These are phyloP conservation scores for Fusarium devonianum DNA, from an alignment of 2,329 filamentous ascomycete species.

Conservation along the genomic window DNA sequence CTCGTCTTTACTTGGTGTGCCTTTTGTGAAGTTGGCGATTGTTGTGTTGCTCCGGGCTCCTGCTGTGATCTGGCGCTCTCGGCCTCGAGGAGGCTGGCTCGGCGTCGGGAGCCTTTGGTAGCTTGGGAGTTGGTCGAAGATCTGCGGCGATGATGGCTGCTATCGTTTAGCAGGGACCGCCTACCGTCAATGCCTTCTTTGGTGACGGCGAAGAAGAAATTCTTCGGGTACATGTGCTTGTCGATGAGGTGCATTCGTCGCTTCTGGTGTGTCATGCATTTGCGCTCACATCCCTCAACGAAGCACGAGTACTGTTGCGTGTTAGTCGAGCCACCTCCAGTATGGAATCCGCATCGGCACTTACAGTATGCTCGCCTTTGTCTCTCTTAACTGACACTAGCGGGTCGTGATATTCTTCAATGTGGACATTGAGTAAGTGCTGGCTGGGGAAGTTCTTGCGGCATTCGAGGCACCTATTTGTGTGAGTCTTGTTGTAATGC, in stretches of 20 bases:
- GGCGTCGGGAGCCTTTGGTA: slow-evolving; percentile 46
- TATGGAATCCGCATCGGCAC: slow-evolving; percentile 46
- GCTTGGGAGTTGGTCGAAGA: slow-evolving; percentile 52
- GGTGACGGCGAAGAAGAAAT: slow-evolving; percentile 87
- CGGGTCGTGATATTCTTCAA: slow-evolving; percentile 90
- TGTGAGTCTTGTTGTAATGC: slow-evolving; percentile 83
- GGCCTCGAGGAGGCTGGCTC: slow-evolving; percentile 45
- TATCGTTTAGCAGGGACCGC: slow-evolving; percentile 76
- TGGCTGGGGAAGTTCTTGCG: slow-evolving; percentile 86
- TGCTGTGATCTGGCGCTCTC: slow-evolving; percentile 27
- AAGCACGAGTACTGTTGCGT: slow-evolving; percentile 79
- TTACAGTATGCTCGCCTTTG: slow-evolving; percentile 84
- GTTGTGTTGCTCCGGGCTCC: slow-evolving; percentile 20
- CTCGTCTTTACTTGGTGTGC: slow-evolving; percentile 6
- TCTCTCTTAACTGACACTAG: slow-evolving; percentile 75
- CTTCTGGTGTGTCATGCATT: slow-evolving; percentile 84
- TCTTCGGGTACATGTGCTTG: slow-evolving; percentile 89
- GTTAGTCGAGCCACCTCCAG: slow-evolving; percentile 18
- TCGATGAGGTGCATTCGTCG: slow-evolving; percentile 88
- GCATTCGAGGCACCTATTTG: slow-evolving; percentile 86
- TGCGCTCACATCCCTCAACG: slow-evolving; percentile 84
- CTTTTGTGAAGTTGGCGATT: slow-evolving; percentile 27
- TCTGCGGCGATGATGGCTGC: slow-evolving; percentile 55
- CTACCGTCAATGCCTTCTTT: slow-evolving; percentile 89
- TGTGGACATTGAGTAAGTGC: slow-evolving; percentile 82